Base-by-base conservation (phyloP, 257 asterid genomes). In the Gentiana macrophylla region DNA sequence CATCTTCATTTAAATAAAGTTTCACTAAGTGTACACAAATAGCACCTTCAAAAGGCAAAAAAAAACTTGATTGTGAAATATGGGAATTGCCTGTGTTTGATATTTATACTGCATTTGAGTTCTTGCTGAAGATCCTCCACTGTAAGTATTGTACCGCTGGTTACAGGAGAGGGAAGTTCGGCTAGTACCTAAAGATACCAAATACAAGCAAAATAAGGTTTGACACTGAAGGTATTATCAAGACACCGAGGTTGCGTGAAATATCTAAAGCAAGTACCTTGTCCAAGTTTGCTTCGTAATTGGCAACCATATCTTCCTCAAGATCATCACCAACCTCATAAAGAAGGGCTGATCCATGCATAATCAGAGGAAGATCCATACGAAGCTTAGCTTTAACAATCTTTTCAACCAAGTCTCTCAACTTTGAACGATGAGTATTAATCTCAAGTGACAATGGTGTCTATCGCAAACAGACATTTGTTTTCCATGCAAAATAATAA, bases 271-370 rank as follows among this genome's bases (percentile, higher is more conserved):
- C 12, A 49, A 62, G 47, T 3, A 92, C 99, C 97, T 86, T 89
- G 48, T 92, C 99, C 50, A 92, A 87, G 72, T 92, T 92, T 57
- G 94, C 86, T 56, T 81, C 86, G 62, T 92, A 92, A 71, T 74
- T 85, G 46, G 94, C 89, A 68, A 80, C 94, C 86, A 81, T 89
- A 13, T 70, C 91, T 68, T 83, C 82, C 62, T 79, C 99, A 53
- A 92, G 97, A 82, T 86, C 97, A 67, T 89, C 97, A 51, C 99
- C 99, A 72, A 74, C 92, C 77, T 92, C 99, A 61, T 92, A 92
- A 34, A 92, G 95, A 60, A 92, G 97, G 62, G 85, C 71, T 10
- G 80, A 60, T 60, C 90, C 96, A 63, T 70, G 97, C 99, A 92
- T 86, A 67, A 92, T 83, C 67, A 88, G 47, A 35, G 99, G 99